Evolutionary conservation across 2,329 filamentous ascomycete genomes (phyloP).

Genomic region (Ophiostoma montium): DNA sequence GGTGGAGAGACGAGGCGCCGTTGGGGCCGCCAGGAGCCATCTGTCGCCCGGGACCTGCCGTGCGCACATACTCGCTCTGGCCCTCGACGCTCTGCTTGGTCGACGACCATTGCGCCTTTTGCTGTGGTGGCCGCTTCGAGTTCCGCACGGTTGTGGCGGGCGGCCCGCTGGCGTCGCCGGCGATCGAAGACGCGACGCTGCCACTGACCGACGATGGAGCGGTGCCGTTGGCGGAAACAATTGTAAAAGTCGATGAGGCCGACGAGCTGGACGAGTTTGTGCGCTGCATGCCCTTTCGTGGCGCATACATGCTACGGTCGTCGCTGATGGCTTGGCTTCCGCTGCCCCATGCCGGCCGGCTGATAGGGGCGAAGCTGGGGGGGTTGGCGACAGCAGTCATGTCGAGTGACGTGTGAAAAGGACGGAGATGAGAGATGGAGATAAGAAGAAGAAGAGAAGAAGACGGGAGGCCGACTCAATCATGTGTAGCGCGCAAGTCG

Average conservation of each 20-base stretch:
- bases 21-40: slow-evolving; percentile 21
- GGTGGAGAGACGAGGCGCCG: slow-evolving; percentile 23
- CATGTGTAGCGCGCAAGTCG: no score
- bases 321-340: slow-evolving; percentile 39
- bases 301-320: slow-evolving; percentile 75
- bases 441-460: slow-evolving; percentile 5
- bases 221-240: slow-evolving; percentile 39
- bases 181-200: slow-evolving; percentile 15
- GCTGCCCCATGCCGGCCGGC: slow-evolving; percentile 52
- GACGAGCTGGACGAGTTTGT: slow-evolving; percentile 55
- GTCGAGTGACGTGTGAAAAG: slow-evolving; percentile 12
- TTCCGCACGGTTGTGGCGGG: slow-evolving; percentile 33
- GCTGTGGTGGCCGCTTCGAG: slow-evolving; percentile 28
- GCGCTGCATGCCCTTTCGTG: slow-evolving; percentile 73
- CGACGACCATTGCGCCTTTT: slow-evolving; percentile 35
- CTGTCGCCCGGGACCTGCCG: slow-evolving; percentile 21
- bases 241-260: slow-evolving; percentile 46
- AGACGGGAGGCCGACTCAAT: no score
- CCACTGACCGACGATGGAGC: slow-evolving; percentile 13
- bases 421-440: slow-evolving; percentile 12
- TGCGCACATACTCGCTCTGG: slow-evolving; percentile 33
- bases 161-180: slow-evolving; percentile 35
- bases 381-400: slow-evolving; percentile 58
- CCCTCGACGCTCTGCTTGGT: slow-evolving; percentile 33
- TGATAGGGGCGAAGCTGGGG: slow-evolving; percentile 48